These are phyloP conservation scores for Leishmania tropica DNA, from an alignment of 208 protist species.

Conservation along the genomic window DNA sequence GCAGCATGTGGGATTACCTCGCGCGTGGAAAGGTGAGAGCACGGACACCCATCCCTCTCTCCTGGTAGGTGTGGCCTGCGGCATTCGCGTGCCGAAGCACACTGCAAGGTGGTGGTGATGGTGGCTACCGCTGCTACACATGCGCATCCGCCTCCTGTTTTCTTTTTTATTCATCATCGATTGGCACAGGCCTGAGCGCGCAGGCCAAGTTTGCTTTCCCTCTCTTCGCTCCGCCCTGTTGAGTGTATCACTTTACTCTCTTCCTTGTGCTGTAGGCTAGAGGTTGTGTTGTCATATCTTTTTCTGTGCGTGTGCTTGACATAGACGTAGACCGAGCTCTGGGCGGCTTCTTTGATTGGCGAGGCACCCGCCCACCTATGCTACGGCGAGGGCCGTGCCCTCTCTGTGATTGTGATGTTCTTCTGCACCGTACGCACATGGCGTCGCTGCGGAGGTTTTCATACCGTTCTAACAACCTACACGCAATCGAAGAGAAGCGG, in stretches of 20 bases:
- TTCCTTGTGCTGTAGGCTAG: not conserved
- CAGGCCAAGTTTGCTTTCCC: not conserved
- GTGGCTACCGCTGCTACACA: not conserved
- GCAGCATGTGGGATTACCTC: not conserved
- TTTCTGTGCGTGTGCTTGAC: not conserved
- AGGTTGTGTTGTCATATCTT: not conserved
- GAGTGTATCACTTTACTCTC: not conserved
- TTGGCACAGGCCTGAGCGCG: not conserved
- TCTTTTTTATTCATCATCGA: conserved; percentile 2
- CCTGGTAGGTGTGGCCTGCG: not conserved
- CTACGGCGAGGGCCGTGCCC: not conserved
- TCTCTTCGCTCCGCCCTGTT: not conserved
- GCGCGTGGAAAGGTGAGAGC: not conserved
- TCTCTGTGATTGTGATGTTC: not conserved
- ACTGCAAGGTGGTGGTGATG: not conserved
- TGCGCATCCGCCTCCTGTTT: conserved; percentile 7
- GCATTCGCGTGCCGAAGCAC: not conserved
- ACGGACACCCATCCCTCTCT: not conserved
- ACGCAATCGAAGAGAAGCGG: not conserved
- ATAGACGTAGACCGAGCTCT: not conserved
- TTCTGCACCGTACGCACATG: not conserved
- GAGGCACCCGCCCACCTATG: not conserved
- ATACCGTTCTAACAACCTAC: not conserved
- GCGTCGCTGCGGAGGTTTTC: not conserved
- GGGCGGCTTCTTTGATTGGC: not conserved